These are phyloP conservation scores for Taiozyma sp. DNA, from an alignment of 1,139 yeast genomes.

Conservation along the genomic window DNA sequence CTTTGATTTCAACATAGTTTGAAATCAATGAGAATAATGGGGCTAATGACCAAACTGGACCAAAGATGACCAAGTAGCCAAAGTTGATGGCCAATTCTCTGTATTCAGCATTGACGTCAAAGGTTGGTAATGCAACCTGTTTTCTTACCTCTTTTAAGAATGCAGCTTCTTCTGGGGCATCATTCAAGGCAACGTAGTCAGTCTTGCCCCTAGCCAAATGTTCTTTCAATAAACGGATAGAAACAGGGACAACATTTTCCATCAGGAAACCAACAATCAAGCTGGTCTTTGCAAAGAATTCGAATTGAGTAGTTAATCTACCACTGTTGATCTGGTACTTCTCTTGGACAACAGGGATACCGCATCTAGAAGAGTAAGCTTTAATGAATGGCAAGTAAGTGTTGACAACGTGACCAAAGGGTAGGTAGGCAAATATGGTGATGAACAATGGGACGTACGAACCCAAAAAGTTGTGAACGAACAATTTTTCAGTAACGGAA, in stretches of 20 bases:
- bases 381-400: constrained; percentile 27
- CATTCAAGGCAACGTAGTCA: constrained; percentile 29
- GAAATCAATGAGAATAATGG: constrained; percentile 64
- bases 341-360: constrained; percentile 39
- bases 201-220: constrained; percentile 24
- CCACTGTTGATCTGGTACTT: constrained; percentile 57
- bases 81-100: constrained; percentile 71
- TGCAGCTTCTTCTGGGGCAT: constrained; percentile 46
- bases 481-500: constrained; percentile 65
- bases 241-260: constrained; percentile 57
- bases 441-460: constrained; percentile 79
- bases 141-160: constrained; percentile 52
- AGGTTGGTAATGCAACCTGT: constrained; percentile 50
- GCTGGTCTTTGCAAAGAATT: constrained; percentile 73
- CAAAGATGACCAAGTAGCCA: constrained; percentile 79
- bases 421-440: constrained; percentile 83
- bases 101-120: constrained; percentile 66
- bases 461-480: constrained; percentile 72
- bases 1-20: constrained; percentile 50
- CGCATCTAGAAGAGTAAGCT: constrained; percentile 14
- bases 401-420: constrained; percentile 65
- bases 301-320: constrained; percentile 69
- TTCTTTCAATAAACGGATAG: constrained; percentile 29
- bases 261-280: constrained; percentile 59
- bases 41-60: constrained; percentile 90